phyloP scores from a whole-genome alignment of 768 basidiomycete species.

The Lentinula raphanica region DNA sequence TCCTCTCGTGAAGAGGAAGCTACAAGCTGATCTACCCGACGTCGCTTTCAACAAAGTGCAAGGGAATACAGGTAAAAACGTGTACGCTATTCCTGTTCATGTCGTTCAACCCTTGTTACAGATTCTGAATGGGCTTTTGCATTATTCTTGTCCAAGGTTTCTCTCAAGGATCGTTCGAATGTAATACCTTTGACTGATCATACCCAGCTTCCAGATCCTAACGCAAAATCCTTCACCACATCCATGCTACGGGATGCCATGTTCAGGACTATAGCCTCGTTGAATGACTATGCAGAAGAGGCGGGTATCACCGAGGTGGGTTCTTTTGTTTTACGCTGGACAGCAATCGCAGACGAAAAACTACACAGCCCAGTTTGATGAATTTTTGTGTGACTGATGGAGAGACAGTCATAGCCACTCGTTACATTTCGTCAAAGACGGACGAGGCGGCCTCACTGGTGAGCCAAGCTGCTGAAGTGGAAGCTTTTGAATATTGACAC shows the following conservation, averaged over 20 bases:
- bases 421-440: slow-evolving; percentile 88
- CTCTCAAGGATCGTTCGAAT: background rate
- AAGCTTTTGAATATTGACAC: slow-evolving; percentile 1
- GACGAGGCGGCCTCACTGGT: slow-evolving; percentile 92
- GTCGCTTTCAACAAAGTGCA: slow-evolving; percentile 81
- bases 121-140: slow-evolving; percentile 99
- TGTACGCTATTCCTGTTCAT: background rate
- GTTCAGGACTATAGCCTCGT: slow-evolving; percentile 76
- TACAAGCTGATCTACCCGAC: slow-evolving; percentile 76
- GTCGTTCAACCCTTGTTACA: slow-evolving; percentile 19
- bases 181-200: slow-evolving; percentile 6
- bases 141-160: slow-evolving; percentile 77
- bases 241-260: slow-evolving; percentile 75
- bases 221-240: slow-evolving; percentile 70
- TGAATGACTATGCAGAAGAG: slow-evolving; percentile 74
- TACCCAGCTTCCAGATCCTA: slow-evolving; percentile 69
- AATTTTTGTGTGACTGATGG: slow-evolving; percentile 98
- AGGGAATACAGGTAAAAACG: slow-evolving; percentile 76
- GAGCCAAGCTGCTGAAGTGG: slow-evolving; percentile 13
- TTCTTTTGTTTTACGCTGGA: slow-evolving; percentile 2
- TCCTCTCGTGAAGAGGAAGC: slow-evolving; percentile 66
- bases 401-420: slow-evolving; percentile 85
- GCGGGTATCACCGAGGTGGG: slow-evolving; percentile 67
- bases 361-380: slow-evolving; percentile 71
- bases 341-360: background rate